Base-by-base conservation (phyloP, 1,284 basidiomycete species). In the Apiotrichum veenhuisii region DNA sequence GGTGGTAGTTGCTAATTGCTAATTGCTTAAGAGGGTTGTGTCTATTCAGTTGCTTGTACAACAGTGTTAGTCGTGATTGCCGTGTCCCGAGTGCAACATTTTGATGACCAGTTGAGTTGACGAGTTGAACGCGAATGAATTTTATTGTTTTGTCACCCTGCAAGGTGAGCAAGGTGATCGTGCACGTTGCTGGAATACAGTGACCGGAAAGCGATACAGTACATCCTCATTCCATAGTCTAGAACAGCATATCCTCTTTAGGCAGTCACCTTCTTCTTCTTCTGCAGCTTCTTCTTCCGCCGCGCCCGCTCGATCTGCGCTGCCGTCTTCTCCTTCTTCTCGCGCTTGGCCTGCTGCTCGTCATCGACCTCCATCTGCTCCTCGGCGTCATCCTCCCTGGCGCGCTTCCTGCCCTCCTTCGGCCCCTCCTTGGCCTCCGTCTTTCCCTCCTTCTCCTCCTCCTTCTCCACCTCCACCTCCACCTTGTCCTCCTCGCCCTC, bases 291-390 rank as follows among this genome's bases (percentile, higher is more conserved):
- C 64, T 74, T 75, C 67, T 75, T 75, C 41, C 73, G 51, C 50
- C 61, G 59, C 1, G 57, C 62, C 27, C 73, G 58, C 55, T 73
- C 70, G 26, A 63, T 41, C 57, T 75, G 73, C 11, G 73, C 73
- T 41, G 49, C 59, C 62, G 70, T 71, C 44, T 66, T 41, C 44
- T 58, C 62, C 20, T 59, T 61, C 30, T 64, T 38, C 55, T 69
- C 68, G 15, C 52, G 12, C 53, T 71, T 67, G 20, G 67, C 67
- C 44, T 54, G 42, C 59, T 42, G 43, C 3, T 42, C 54, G 7
- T 43, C 55, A 22, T 40, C 50, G 20, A 55, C 52, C 17, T 40
- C 51, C 14, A 30, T 50, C 1, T 41, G 57, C 5, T 43, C 20
- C 5, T 38, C 43, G n/a, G 50, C 54, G 37, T 54, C 45, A 11